phyloP scores from a whole-genome alignment of 345 rosid genomes.

The Aethionema arabicum region DNA sequence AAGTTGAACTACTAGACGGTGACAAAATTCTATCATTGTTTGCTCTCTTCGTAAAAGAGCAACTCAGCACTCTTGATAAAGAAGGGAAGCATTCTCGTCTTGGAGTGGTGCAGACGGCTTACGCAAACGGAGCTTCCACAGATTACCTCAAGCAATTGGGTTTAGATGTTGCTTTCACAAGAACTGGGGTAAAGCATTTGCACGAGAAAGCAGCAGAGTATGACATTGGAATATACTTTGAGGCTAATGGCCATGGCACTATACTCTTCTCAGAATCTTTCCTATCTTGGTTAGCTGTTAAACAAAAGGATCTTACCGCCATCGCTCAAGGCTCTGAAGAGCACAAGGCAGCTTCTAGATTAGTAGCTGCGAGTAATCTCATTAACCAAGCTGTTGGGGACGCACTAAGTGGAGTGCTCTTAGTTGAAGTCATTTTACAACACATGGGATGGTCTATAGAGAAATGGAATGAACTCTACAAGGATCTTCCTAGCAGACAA shows the following conservation, averaged over 20 bases:
- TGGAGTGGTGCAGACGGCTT: conserved; percentile 92
- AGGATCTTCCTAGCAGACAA: conserved; percentile 89
- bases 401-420: conserved; percentile 81
- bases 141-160: conserved; percentile 67
- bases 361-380: conserved; percentile 74
- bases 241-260: conserved; percentile 99
- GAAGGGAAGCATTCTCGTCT: conserved; percentile 48
- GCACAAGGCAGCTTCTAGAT: conserved; percentile 71
- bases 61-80: conserved; percentile 50
- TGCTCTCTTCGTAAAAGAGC: conserved; percentile 79
- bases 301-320: conserved; percentile 46
- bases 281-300: conserved; percentile 54
- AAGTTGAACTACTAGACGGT: conserved; percentile 78
- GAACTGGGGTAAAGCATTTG: conserved; percentile 87
- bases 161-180: conserved; percentile 63
- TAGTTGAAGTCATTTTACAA: conserved; percentile 81
- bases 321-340: conserved; percentile 61
- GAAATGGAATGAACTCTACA: conserved; percentile 74
- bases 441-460: conserved; percentile 81
- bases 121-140: conserved; percentile 93
- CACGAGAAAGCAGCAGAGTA: conserved; percentile 76
- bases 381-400: conserved; percentile 98
- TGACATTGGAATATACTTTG: conserved; percentile 94
- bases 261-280: conserved; percentile 68
- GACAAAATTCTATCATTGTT: conserved; percentile 89